Base-by-base conservation (phyloP, 139 green algal species). In the Gonium pectorale region DNA sequence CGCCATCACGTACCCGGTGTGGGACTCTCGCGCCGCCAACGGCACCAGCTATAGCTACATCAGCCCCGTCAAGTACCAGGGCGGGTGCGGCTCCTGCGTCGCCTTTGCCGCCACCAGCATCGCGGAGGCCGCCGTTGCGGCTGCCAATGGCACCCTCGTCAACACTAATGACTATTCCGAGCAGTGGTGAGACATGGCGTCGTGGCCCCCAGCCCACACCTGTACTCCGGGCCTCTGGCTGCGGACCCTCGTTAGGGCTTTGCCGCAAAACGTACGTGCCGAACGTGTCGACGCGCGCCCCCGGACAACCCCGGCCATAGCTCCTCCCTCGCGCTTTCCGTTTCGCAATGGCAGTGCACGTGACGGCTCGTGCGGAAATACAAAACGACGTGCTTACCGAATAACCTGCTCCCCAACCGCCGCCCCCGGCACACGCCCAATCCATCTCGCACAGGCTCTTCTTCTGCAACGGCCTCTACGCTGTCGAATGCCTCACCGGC, bases 21-120 rank as follows among this genome's bases (percentile, higher is more conserved):
- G 69, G 69, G 73, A 81, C 52, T 81, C 54, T 4, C 73, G 73
- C 7, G 8, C 19, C 3, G 73, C 27, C 73, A n/a, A n/a, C n/a
- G n/a, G n/a, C n/a, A n/a, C 69, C 11, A 31, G 44, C 11, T 78
- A 64, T 52, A 81, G 24, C 52, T 81, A 69, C 73, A 68, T 95
- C 31, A 92, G 81, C 24, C 87, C 87, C 62, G 86, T 93, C 29
- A 94, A 94, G 71, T 91, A 94, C 80, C 92, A 95, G 66, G 60
- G 54, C 56, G 64, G 75, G 83, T 95, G 92, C 78, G 92, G 92
- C 5, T 93, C 88, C 27, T 95, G 92, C 86, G 94, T 90, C 87
- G 74, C 92, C 0, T 95, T 95, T 54, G 70, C 70, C n/a, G n/a
- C 70, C 70, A 66, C 70, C 7, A 46, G 46, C 1, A n/a, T 13